Evolutionary conservation across 2,329 filamentous ascomycete species (phyloP), one percentile per base, ranked within the genome.

Genomic region (Truncatella angustata): DNA sequence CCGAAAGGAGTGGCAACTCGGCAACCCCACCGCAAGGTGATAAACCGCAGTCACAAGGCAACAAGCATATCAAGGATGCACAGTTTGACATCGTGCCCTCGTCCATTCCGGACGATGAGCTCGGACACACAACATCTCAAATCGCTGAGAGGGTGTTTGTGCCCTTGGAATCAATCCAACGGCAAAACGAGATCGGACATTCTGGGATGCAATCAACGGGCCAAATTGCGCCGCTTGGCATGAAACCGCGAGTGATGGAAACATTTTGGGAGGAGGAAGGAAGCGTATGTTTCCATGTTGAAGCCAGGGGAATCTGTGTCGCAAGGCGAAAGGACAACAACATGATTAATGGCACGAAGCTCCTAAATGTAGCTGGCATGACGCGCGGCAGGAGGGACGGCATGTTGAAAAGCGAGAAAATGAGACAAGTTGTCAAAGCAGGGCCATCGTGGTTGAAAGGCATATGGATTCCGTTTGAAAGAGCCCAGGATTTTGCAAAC

Each of bases 241-340:
- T 96, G 84, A 97, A 97, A 75, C 94, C 94, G 20, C 81, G 93
- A 56, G 94, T 99, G 26, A 97, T 94, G 4, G 94, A 94, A 9
- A 99, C 94, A 0, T 71, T 99, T 20, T 99, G 94, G 94, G 94
- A 97, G 75, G 94, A 99, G 60, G 94, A 99, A 67, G 94, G 94
- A 32, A 97, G 91, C 66, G 77, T 97, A 26, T 99, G 94, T 73
- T 99, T 97, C 68, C 94, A 97, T 69, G 93, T 97, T 1, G 94
- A 97, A 70, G 92, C 93, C 4, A 88, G 94, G 60, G 93, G 93
- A 43, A 92, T 99, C 49, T 97, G 94, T 68, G 94, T 97, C 52
- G 93, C 93, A 50, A 84, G 94, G 59, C 82, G 94, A 67, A 93
- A 97, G 82, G 49, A 54, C 24, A 52, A 97, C 72, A 90, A 96